phyloP scores from a whole-genome alignment of 2,329 filamentous ascomycete genomes.

The Paecilomyces sp. region DNA sequence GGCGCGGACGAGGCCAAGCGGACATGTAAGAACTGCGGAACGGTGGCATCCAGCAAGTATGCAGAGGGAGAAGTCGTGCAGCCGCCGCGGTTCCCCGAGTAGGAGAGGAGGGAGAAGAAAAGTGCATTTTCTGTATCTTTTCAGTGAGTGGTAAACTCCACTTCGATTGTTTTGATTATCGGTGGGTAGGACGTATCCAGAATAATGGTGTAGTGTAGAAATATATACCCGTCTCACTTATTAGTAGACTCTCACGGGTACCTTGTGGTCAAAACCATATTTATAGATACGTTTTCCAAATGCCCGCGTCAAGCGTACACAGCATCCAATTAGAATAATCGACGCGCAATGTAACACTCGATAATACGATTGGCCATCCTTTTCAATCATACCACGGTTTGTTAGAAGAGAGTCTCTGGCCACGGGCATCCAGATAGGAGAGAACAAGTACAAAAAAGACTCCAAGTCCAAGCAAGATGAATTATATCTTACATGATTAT shows the following conservation, averaged over 20 bases:
- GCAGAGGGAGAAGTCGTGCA: conserved; percentile 36
- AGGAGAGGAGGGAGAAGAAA: neutral
- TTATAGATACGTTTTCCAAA: neutral
- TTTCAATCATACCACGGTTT: neutral
- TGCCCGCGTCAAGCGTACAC: neutral
- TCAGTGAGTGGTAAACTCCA: neutral
- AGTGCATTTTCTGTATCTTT: neutral
- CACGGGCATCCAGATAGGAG: neutral
- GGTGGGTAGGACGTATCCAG: neutral
- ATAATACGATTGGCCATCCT: neutral
- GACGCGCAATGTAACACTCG: neutral
- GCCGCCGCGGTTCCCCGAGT: conserved; percentile 31
- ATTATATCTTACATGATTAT: neutral
- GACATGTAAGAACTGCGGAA: conserved; percentile 70
- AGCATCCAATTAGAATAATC: neutral
- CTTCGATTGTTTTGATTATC: neutral
- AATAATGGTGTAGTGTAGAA: neutral
- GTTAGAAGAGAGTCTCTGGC: neutral
- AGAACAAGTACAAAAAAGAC: too few relatives aligned
- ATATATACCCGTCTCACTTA: neutral
- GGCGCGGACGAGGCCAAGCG: conserved; percentile 61
- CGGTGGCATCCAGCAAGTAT: conserved; percentile 54
- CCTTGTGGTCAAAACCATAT: neutral
- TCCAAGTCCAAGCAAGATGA: neutral
- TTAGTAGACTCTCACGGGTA: neutral